Evolutionary conservation across 2,329 filamentous ascomycete species (phyloP), one percentile per base, ranked within the genome.

Genomic region (Trichoderma hamatum): DNA sequence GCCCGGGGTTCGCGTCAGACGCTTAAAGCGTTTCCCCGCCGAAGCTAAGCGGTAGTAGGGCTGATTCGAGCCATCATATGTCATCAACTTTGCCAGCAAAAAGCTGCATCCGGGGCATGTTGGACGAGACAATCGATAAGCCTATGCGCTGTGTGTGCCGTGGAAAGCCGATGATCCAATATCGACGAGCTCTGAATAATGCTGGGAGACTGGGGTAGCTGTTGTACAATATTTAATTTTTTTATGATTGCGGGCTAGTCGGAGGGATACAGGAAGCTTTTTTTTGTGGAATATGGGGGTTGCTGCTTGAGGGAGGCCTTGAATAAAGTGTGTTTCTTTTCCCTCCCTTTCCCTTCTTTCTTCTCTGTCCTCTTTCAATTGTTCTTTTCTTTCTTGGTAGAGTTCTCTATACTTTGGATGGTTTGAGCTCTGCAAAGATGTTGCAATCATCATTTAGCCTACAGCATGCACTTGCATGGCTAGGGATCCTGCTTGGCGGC

Each of bases 401-500:
- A 36, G 54, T 39, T 54, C 49, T 30, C 3, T 11, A 43, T 46
- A 26, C 26, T 30, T 52, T 52, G 64, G 43, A 43, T 43, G 30
- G 65, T 32, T 59, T 68, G 49, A 43, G 46, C n/a, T 54, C 16
- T 62, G 66, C 59, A 46, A 51, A 68, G 49, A 68, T 68, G 66
- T 32, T 46, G 77, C 46, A 49, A 49, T 72, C 72, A 49, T 72
- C 72, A 56, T 52, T 78, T 51, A 70, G 77, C 66, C 49, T 77
- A 36, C 73, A 75, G 70, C 82, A 83, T 36, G 55, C 28, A 16
- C 24, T 30, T 6, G 46, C 39, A 19, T 68, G 34, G 64, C 63
- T 84, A 56, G 76, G 78, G 72, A 72, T 80, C 61, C 84, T 82
- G 78, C 74, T 83, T 59, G 80, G 77, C 56, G 51, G 82, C 28